A percentile compares a stretch with the other conserved stretches of the same genome.
Conservation (phyloP, 2,329 filamentous ascomycete genomes). For the Fusarium keratoplasticum region DNA sequence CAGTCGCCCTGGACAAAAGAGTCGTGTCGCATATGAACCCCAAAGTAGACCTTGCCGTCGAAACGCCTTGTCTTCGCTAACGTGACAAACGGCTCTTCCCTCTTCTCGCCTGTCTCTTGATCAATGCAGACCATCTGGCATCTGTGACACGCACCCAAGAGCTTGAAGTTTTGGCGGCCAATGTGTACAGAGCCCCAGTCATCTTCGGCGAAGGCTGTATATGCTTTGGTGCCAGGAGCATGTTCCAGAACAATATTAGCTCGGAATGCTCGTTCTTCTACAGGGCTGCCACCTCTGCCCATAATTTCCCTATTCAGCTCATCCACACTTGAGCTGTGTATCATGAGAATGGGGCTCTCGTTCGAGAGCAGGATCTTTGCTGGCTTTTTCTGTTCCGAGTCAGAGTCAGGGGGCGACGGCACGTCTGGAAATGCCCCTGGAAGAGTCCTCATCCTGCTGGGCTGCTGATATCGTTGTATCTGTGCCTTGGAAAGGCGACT, state of each 20-base stretch:
- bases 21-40: conserved; percentile 78
- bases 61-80: conserved; percentile 87
- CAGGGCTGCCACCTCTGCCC: conserved; percentile 69
- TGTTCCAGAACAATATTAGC: conserved; percentile 82
- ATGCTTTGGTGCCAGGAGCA: conserved; percentile 54
- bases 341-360: conserved; percentile 90
- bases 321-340: conserved; percentile 83
- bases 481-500: conserved; percentile 79
- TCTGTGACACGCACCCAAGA: conserved; percentile 85
- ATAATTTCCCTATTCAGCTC: conserved; percentile 80
- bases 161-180: conserved; percentile 71
- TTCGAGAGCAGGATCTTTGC: conserved; percentile 84
- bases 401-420: conserved; percentile 69
- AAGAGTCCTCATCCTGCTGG: conserved; percentile 46
- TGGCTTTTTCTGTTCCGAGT: conserved; percentile 55
- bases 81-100: conserved; percentile 88
- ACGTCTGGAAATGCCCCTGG: conserved; percentile 67
- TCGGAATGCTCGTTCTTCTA: conserved; percentile 82
- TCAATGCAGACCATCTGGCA: conserved; percentile 98
- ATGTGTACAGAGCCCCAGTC: conserved; percentile 77
- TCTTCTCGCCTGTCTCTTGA: conserved; percentile 80
- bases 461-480: conserved; percentile 68
- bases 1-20: neutral
- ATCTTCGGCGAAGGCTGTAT: conserved; percentile 81
- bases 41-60: conserved; percentile 89